phyloP scores from a whole-genome alignment of 768 basidiomycete genomes.

The Xerocomellus amylosporus region DNA sequence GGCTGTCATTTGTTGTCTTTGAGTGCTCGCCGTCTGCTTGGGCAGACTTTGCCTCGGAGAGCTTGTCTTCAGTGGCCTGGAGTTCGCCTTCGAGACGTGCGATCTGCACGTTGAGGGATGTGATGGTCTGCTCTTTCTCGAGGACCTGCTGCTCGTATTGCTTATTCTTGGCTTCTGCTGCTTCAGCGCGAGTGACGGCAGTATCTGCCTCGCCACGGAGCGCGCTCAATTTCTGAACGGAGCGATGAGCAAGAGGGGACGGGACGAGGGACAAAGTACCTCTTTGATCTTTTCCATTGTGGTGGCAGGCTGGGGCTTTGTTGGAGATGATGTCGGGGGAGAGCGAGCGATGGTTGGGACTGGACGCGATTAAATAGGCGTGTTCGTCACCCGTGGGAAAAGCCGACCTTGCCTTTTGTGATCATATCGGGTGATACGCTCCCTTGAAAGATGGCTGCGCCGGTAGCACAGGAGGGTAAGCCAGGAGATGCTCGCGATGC shows the following conservation, averaged over 20 bases:
- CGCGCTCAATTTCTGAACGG: slow-evolving; percentile 61
- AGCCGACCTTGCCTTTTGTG: slow-evolving; percentile 30
- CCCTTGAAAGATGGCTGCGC: slow-evolving; percentile 49
- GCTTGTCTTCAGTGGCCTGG: slow-evolving; percentile 65
- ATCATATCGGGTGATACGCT: slow-evolving; percentile 24
- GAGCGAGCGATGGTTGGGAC: slow-evolving; percentile 17
- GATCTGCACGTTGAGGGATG: slow-evolving; percentile 73
- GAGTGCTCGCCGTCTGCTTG: slow-evolving; percentile 67
- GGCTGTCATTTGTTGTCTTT: slow-evolving; percentile 68
- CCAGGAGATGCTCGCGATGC: too few relatives aligned
- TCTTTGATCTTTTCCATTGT: slow-evolving; percentile 51
- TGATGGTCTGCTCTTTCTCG: slow-evolving; percentile 81
- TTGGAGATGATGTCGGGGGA: slow-evolving; percentile 2
- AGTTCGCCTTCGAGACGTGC: slow-evolving; percentile 61
- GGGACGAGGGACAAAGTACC: slow-evolving; percentile 15
- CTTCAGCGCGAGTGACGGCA: slow-evolving; percentile 80
- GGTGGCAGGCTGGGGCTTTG: slow-evolving; percentile 9
- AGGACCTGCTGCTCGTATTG: slow-evolving; percentile 67
- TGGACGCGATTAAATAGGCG: slow-evolving; percentile 22
- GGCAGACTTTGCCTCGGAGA: slow-evolving; percentile 62
- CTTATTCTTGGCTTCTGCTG: slow-evolving; percentile 83
- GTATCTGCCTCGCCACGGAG: slow-evolving; percentile 85
- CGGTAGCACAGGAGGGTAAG: slow-evolving; percentile 78
- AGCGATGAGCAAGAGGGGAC: background rate
- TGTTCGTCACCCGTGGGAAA: slow-evolving; percentile 35